A percentile compares a stretch with the other conserved stretches of the same genome.
These are phyloP conservation scores for Simmondsia chinensis DNA, from an alignment of 148 eudicot species.

Conservation along the genomic window DNA sequence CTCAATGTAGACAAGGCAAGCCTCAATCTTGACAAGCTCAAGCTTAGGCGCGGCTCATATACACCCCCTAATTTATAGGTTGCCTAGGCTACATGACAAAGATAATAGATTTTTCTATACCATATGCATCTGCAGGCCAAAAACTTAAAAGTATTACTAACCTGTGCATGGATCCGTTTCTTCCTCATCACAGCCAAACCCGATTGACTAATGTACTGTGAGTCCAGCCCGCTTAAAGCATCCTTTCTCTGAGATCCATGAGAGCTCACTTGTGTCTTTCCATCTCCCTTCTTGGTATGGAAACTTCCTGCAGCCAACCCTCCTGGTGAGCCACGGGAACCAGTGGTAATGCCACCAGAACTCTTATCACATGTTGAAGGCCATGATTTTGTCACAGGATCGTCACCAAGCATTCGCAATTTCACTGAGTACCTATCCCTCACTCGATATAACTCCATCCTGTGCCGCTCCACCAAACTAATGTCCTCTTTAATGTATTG, in stretches of 20 bases:
- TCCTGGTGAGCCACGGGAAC: slow-evolving; percentile 42
- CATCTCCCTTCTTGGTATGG: slow-evolving; percentile 49
- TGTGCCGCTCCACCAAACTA: slow-evolving; percentile 62
- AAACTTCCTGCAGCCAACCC: slow-evolving; percentile 44
- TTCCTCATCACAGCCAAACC: slow-evolving; percentile 75
- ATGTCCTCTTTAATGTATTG: slow-evolving; percentile 76
- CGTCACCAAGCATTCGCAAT: slow-evolving; percentile 51
- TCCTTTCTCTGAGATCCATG: slow-evolving; percentile 49
- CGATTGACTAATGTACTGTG: slow-evolving; percentile 63
- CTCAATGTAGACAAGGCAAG: too few relatives aligned
- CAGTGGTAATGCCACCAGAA: slow-evolving; percentile 33
- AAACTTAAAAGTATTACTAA: slow-evolving; percentile 28
- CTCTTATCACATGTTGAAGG: slow-evolving; percentile 42
- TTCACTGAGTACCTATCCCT: slow-evolving; percentile 65
- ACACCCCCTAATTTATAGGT: too few relatives aligned
- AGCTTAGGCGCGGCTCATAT: too few relatives aligned
- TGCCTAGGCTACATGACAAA: too few relatives aligned
- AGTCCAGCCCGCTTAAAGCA: slow-evolving; percentile 36
- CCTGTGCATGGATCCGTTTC: slow-evolving; percentile 85
- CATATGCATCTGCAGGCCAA: too few relatives aligned
- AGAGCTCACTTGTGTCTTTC: slow-evolving; percentile 42
- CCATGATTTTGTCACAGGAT: slow-evolving; percentile 38
- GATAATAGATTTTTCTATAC: too few relatives aligned
- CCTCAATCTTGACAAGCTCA: too few relatives aligned
- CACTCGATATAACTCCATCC: slow-evolving; percentile 62